Evolutionary conservation across 1,284 basidiomycete species (phyloP), one percentile per base, ranked within the genome.

Genomic region (Xerocomus cyaneibrunnescens): DNA sequence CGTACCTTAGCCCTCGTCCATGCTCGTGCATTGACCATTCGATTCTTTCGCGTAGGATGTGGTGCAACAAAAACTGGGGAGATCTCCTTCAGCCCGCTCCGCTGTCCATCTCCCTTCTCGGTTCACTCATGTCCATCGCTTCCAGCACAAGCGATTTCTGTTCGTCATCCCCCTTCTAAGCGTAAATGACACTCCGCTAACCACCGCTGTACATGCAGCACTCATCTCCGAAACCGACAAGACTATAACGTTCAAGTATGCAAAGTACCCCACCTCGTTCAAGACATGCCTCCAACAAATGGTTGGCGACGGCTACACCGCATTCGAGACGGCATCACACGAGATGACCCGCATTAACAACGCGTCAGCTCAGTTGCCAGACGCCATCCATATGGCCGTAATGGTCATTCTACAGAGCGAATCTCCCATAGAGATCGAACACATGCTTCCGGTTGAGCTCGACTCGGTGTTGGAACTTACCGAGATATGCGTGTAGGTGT

Each of bases 201-300:
- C 17, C 22, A 23, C 13, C 3, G 13, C 19, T 8, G 8, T 19
- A 4, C 19, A 30, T 25, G 3, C 31, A 59, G 56, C 59, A 0
- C 57, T 59, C 35, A n/a, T 58, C 25, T 48, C 56, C 5, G 44
- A 49, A 9, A 36, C 39, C 32, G 40, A 45, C 28, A 51, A 37
- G 9, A 21, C 41, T 12, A 1, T 17, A 17, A 46, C 45, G 34
- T 47, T 59, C 30, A 49, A 36, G 3, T 32, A 59, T 8, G 58
- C 46, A 16, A 59, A 56, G 31, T 50, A 56, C n/a, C 58, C 59
- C 1, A 52, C 56, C 17, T 61, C 58, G 17, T 62, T 60, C 48
- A 60, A 62, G 50, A 52, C 58, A 3, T 62, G 57, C 31, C 60
- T 60, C 21, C 58, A 62, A 34, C 58, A 60, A 40, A 60, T 60